Evolutionary conservation across 129 eudicot genomes (phyloP).

Genomic region (Artemisia tridentata): DNA sequence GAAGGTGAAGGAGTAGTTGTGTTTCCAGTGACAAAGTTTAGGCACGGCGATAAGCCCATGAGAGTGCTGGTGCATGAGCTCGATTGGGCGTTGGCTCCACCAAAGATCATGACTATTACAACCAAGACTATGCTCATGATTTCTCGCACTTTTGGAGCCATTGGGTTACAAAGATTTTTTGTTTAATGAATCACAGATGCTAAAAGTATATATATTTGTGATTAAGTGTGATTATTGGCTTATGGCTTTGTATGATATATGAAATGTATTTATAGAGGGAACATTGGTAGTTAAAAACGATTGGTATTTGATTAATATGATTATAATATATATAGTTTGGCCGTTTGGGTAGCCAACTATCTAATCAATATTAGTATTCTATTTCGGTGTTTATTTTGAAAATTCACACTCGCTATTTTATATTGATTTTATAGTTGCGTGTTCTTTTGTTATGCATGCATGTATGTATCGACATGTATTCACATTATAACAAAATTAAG

Average conservation of each 20-base stretch:
- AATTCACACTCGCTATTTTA: no score
- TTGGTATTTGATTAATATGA: not conserved
- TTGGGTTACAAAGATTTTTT: not conserved
- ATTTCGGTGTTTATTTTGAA: no score
- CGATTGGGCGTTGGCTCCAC: constrained; percentile 46
- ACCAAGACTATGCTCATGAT: constrained; percentile 34
- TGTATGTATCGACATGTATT: no score
- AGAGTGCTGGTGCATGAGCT: constrained; percentile 40
- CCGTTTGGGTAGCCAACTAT: constrained; percentile 30
- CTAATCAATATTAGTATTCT: no score
- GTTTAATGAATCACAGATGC: not conserved
- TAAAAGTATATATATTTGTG: constrained; percentile 8
- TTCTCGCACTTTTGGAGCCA: constrained; percentile 33
- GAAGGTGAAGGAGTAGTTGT: constrained; percentile 42
- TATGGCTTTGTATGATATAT: constrained; percentile 2
- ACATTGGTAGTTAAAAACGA: not conserved
- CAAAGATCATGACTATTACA: constrained; percentile 32
- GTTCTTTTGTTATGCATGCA: no score
- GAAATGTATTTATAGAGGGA: constrained; percentile 29
- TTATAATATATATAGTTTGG: constrained; percentile 26
- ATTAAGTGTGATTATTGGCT: constrained; percentile 17
- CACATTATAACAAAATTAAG: no score
- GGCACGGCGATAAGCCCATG: constrained; percentile 48
- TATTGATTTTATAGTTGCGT: not conserved
- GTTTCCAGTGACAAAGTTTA: constrained; percentile 40